Conservation (phyloP, 1,139 yeast genomes). For the Magnusiomyces suaveolens region DNA sequence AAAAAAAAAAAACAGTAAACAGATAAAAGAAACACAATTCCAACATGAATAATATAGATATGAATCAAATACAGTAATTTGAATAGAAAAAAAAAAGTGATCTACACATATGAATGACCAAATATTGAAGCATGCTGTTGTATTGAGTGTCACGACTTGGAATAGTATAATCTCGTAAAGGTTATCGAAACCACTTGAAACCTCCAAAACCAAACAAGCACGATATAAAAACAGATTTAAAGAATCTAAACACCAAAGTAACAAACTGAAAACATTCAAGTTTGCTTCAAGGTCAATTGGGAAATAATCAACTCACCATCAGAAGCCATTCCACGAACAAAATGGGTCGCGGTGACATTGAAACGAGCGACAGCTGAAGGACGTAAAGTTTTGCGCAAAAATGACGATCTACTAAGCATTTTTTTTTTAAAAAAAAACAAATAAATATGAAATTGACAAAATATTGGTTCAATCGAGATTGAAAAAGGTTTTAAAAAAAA, state of each 20-base stretch:
- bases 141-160: no score
- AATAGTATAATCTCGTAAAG: no score
- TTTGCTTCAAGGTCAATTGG: no score
- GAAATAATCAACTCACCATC: constrained; percentile 21
- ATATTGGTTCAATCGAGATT: not conserved
- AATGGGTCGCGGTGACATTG: constrained; percentile 12
- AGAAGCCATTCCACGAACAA: constrained; percentile 22
- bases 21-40: no score
- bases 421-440: constrained; percentile 4
- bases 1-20: not conserved
- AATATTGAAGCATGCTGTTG: no score
- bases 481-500: not conserved
- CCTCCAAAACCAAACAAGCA: not conserved
- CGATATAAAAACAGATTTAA: not conserved
- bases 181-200: no score
- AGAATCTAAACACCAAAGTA: not conserved
- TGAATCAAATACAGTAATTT: no score
- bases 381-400: constrained; percentile 12
- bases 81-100: no score
- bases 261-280: not conserved
- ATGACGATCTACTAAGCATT: constrained; percentile 18
- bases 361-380: constrained; percentile 11
- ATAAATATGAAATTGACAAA: constrained; percentile 1
- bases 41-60: no score
- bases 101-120: no score